A percentile compares a stretch with the other conserved stretches of the same genome.
These are phyloP conservation scores for Vararia minispora DNA, from an alignment of 768 basidiomycete genomes.

Conservation along the genomic window DNA sequence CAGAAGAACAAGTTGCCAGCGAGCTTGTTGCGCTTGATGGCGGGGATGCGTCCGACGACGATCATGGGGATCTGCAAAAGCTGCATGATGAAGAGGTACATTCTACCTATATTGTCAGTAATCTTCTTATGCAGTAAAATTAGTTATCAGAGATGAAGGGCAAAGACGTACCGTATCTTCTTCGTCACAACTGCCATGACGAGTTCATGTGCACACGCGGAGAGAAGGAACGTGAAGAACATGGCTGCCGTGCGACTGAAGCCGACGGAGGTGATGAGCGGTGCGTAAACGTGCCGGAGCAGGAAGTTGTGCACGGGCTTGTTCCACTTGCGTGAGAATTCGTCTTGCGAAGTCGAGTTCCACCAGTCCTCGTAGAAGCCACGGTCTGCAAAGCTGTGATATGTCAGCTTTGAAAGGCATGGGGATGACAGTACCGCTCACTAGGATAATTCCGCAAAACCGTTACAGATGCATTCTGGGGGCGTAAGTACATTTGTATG, in stretches of 20 bases:
- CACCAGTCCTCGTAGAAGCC: conserved; percentile 99
- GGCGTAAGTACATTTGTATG: conserved; percentile 5
- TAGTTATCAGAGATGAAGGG: not conserved
- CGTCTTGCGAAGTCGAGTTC: conserved; percentile 96
- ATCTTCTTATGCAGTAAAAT: too few species aligned
- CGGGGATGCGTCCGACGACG: conserved; percentile 61
- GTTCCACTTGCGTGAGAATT: conserved; percentile 98
- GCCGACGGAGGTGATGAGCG: conserved; percentile 67
- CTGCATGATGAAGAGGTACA: conserved; percentile 72
- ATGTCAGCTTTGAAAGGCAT: not conserved
- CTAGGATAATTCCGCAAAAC: conserved; percentile 88
- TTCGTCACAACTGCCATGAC: conserved; percentile 94
- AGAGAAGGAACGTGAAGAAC: conserved; percentile 86
- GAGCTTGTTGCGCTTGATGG: conserved; percentile 70
- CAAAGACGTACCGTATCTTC: conserved; percentile 64
- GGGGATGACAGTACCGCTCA: conserved; percentile 24
- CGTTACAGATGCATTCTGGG: conserved; percentile 92
- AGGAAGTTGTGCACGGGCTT: conserved; percentile 93
- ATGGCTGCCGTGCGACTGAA: conserved; percentile 75
- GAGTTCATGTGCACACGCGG: conserved; percentile 84
- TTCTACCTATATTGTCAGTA: conserved; percentile 27
- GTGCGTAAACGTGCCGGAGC: conserved; percentile 90
- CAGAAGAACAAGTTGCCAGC: conserved; percentile 87
- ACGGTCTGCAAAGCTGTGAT: conserved; percentile 80
- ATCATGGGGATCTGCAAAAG: conserved; percentile 91